A percentile compares a stretch with the other conserved stretches of the same genome.
Evolutionary conservation across 768 basidiomycete species (phyloP).

Genomic region (Macrolepiota fuliginosa): DNA sequence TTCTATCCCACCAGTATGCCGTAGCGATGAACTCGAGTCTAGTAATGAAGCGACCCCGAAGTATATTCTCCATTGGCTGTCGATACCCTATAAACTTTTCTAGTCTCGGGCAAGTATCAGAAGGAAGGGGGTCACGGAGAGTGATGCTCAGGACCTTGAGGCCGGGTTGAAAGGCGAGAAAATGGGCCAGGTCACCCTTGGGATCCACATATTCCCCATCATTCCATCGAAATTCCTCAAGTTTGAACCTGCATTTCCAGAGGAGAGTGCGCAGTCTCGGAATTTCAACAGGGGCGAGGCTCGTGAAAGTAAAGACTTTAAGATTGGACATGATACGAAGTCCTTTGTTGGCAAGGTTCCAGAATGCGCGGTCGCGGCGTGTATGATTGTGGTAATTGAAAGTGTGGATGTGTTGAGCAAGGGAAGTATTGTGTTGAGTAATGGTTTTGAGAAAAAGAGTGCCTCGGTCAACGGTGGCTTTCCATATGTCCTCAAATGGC

Average conservation of each 20-base stretch:
- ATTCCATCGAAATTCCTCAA: neutral
- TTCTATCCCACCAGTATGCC: neutral
- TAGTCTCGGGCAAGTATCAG: neutral
- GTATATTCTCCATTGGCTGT: neutral
- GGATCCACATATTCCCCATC: neutral
- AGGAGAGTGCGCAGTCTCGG: neutral
- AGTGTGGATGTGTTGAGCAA: neutral
- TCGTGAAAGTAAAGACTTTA: neutral
- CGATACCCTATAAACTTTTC: neutral
- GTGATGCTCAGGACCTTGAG: too few species aligned
- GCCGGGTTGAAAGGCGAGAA: neutral
- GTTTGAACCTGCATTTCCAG: neutral
- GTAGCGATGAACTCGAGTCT: neutral
- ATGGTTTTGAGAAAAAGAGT: neutral
- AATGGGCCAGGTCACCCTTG: neutral
- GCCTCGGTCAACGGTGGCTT: neutral
- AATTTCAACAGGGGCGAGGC: neutral
- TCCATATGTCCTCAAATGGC: neutral
- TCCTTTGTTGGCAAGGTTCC: neutral
- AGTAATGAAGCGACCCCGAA: neutral
- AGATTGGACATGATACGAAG: neutral
- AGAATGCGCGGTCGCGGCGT: neutral
- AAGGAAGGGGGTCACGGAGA: neutral
- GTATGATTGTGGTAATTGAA: neutral
- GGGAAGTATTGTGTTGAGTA: neutral